Evolutionary conservation across 805 yeast genomes (phyloP).

Genomic region (Candida nonsorbophila): DNA sequence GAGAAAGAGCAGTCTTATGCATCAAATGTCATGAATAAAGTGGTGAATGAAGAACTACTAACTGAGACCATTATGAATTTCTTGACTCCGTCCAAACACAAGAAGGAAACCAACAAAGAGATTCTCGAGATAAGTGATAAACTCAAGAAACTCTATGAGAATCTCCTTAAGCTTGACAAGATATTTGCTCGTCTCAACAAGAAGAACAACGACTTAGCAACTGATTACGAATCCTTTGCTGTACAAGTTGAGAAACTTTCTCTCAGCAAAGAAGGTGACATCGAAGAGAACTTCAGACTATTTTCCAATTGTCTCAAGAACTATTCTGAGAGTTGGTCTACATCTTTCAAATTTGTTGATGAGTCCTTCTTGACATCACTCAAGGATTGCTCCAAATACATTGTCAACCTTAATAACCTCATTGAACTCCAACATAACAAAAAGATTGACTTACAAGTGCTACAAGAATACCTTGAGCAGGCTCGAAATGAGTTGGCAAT

Average conservation of each 20-base stretch:
- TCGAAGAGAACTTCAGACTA: constrained; percentile 26
- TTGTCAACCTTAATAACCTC: constrained; percentile 43
- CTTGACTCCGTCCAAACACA: constrained; percentile 63
- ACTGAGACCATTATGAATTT: constrained; percentile 92
- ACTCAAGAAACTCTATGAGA: constrained; percentile 79
- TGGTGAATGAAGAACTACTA: constrained; percentile 66
- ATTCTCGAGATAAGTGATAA: constrained; percentile 64
- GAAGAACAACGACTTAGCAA: constrained; percentile 66
- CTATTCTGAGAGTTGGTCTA: constrained; percentile 36
- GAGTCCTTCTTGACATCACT: constrained; percentile 76
- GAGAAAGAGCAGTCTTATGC: constrained; percentile 12
- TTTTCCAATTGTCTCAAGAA: constrained; percentile 32
- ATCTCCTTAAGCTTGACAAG: constrained; percentile 70
- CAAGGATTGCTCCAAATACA: constrained; percentile 79
- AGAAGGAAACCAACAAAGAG: constrained; percentile 70
- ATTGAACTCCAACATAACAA: constrained; percentile 86
- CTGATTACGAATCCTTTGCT: constrained; percentile 68
- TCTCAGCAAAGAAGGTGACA: constrained; percentile 25
- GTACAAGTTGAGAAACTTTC: constrained; percentile 66
- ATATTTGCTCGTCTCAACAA: constrained; percentile 68
- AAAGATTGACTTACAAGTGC: constrained; percentile 83
- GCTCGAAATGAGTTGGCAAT: constrained; percentile 58
- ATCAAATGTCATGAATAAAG: constrained; percentile 27
- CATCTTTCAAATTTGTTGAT: constrained; percentile 51
- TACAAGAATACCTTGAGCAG: constrained; percentile 71